Evolutionary conservation across 495 filamentous ascomycete genomes (phyloP), one percentile per base, ranked within the genome.

Genomic region (Neurospora sublineolata): DNA sequence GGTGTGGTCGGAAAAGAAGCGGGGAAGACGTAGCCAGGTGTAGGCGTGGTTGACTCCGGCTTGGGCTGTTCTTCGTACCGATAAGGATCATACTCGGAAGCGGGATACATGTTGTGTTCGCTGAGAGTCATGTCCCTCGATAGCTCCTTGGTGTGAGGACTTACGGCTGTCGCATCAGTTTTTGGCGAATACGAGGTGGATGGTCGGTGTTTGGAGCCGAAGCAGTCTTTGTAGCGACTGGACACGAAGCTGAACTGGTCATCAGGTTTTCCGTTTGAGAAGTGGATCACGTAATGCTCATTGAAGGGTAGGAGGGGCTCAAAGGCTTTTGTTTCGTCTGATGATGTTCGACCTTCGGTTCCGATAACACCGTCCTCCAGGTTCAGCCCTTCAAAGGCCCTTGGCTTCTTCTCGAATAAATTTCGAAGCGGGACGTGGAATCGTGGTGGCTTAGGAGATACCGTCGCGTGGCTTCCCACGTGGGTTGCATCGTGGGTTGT

Each of bases 241-340:
- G 84, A 76, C 18, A 79, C 78, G 8, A 72, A 74, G 20, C 82
- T 77, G 4, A 84, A 73, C 3, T 69, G 71, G 10, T 69, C 68
- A 67, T 82, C 72, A 0, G 72, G 73, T 12, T 77, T 70, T 10
- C 78, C 76, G 1, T 73, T 74, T 20, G 78, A 78, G 40, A 84
- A 82, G 44, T 80, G 76, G 71, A 85, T 73, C 3, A 84, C 79
- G 18, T 84, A 70, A 68, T 85, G 78, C 71, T 85, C 84, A 7
- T 75, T n/a, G 72, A 83, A 75, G 4, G 82, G 83, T 9, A 84
- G 69, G 4, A 83, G 75, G 11, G 80, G 71, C 36, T 81, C 75
- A 36, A 79, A 76, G 0, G 77, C 69, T 18, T 64, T 58, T 37
- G 12, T 60, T 60, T 60, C 52, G 30, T 30, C 23, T 30, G 52